These are phyloP conservation scores for Geosmithia morbida DNA, from an alignment of 2,329 filamentous ascomycete species.

Conservation along the genomic window DNA sequence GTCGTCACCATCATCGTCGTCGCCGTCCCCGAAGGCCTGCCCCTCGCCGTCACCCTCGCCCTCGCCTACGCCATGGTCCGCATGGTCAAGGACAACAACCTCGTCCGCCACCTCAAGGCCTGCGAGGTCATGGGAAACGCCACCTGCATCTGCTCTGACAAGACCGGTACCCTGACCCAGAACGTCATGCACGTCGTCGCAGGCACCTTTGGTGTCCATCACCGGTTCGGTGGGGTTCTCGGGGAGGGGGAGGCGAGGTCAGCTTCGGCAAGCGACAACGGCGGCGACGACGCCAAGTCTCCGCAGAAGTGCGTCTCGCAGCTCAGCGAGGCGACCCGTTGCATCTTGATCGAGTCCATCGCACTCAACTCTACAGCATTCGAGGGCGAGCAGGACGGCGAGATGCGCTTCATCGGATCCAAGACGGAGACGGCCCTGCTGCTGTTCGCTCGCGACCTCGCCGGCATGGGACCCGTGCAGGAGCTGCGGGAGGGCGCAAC, in stretches of 20 bases:
- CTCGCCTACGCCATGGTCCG: conserved; percentile 64
- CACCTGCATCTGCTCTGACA: conserved; percentile 55
- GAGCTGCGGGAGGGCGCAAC: conserved; percentile 47
- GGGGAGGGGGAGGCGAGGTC: background rate
- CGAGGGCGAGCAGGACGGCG: conserved; percentile 56
- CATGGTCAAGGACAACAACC: conserved; percentile 65
- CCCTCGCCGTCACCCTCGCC: conserved; percentile 63
- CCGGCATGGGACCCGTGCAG: conserved; percentile 51
- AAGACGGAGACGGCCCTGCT: conserved; percentile 67
- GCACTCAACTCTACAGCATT: conserved; percentile 61
- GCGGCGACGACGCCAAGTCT: conserved; percentile 9
- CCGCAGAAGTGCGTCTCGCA: conserved; percentile 26
- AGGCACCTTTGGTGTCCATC: conserved; percentile 39
- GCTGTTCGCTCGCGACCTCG: conserved; percentile 50
- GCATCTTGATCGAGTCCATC: conserved; percentile 44
- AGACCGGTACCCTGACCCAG: conserved; percentile 52
- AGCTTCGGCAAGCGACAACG: conserved; percentile 1
- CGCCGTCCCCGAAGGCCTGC: conserved; percentile 64
- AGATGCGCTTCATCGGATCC: conserved; percentile 55
- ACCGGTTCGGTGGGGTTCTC: conserved; percentile 33
- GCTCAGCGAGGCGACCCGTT: conserved; percentile 31
- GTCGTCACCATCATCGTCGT: conserved; percentile 71
- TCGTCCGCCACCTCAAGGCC: conserved; percentile 62
- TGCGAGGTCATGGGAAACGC: conserved; percentile 76
- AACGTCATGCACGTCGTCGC: conserved; percentile 57